These are phyloP conservation scores for Tylopilus orsonianus DNA, from an alignment of 1,284 basidiomycete species.

Conservation along the genomic window DNA sequence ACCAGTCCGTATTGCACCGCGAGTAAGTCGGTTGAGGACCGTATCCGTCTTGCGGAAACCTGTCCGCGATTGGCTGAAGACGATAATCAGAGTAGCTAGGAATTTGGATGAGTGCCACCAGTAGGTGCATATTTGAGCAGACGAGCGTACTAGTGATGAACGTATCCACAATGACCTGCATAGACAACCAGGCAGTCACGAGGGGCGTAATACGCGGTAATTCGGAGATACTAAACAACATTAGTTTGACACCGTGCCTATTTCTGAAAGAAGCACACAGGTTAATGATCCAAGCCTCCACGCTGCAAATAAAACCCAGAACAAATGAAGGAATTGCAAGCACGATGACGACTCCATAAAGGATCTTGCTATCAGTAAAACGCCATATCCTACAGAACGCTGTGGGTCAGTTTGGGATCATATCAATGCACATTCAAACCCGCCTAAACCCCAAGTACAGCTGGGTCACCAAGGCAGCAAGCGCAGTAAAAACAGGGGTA, in stretches of 20 bases:
- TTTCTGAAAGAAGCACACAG: constrained; percentile 39
- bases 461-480: constrained; percentile 45
- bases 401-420: not conserved
- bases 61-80: too few relatives aligned
- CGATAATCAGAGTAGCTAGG: constrained; percentile 34
- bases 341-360: constrained; percentile 35
- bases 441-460: constrained; percentile 13
- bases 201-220: constrained; percentile 26
- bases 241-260: not conserved
- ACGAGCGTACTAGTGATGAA: constrained; percentile 39
- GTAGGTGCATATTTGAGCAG: not conserved
- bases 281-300: constrained; percentile 39
- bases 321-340: constrained; percentile 37
- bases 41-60: too few relatives aligned
- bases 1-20: constrained; percentile 46
- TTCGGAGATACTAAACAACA: constrained; percentile 27
- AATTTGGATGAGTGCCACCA: not conserved
- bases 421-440: not conserved
- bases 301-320: constrained; percentile 39
- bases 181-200: constrained; percentile 43
- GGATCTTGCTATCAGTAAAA: constrained; percentile 37
- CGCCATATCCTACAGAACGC: constrained; percentile 26
- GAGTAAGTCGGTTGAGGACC: constrained; percentile 45
- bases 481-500: constrained; percentile 43
- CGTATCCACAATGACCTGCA: too few relatives aligned